phyloP scores from a whole-genome alignment of 2,329 filamentous ascomycete species.

The Chrysoporthe cubensis region DNA sequence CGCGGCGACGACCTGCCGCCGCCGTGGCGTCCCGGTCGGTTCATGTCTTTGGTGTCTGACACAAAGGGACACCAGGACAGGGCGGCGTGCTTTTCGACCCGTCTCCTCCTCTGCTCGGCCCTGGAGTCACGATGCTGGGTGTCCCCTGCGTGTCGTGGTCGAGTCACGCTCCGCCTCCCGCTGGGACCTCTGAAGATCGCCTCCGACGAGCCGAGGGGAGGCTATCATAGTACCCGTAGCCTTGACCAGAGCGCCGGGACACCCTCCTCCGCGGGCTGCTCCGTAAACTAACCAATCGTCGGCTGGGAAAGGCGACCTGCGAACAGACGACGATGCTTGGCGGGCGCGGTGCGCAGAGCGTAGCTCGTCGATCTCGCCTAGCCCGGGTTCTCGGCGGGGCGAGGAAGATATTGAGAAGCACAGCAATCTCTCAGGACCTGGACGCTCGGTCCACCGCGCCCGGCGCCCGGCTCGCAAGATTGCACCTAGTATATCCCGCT shows the following conservation, averaged over 20 bases:
- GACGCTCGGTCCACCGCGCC: not conserved
- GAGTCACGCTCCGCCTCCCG: not conserved
- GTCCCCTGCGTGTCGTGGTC: not conserved
- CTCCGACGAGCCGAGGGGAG: not conserved
- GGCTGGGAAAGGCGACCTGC: not conserved
- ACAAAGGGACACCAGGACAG: not conserved
- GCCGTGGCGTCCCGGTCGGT: not conserved
- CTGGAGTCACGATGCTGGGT: conserved; percentile 1
- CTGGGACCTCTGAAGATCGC: not conserved
- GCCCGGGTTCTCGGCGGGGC: not conserved
- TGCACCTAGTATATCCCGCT: not conserved
- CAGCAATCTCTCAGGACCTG: not conserved
- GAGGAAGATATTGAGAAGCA: not conserved
- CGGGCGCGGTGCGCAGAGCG: not conserved
- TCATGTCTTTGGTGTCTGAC: not conserved
- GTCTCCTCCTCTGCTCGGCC: not conserved
- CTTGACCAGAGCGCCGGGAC: conserved; percentile 1
- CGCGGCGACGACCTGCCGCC: not conserved
- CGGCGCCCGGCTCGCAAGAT: not conserved
- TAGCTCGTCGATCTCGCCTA: not conserved
- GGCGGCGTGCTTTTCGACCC: not conserved
- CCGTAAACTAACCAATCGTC: conserved; percentile 2
- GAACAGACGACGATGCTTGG: not conserved
- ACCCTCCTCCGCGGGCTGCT: not conserved
- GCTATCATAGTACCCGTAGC: not conserved